Base-by-base conservation (phyloP, 768 basidiomycete species). In the Serpula lacrymans region DNA sequence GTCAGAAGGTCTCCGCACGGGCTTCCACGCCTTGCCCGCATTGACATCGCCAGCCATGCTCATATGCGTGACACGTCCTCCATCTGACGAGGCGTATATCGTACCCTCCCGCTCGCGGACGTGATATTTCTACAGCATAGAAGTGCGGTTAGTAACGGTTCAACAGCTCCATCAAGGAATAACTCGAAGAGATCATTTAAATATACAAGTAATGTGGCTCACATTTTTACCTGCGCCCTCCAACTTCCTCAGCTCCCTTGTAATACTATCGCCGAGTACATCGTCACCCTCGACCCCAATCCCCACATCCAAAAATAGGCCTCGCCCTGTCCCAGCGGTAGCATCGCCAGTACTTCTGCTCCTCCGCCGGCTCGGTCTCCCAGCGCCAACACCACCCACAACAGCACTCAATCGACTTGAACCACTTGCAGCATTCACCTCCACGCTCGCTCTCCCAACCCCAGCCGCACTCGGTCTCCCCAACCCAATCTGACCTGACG, bases 1-100 rank as follows among this genome's bases (percentile, higher is more conserved):
- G 56, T 98, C 93, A 2, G 92, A 95, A 8, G 94, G 92, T 17
- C 92, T 69, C 49, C 90, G 75, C 22, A 97, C 83, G 11, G 82
- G 74, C 56, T 83, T 77, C 95, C 94, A 97, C 4, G 93, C 91
- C 54, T 68, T 65, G 1, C 90, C 89, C 18, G 70, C 64, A 54
- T 92, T 82, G 20, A 94, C 70, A 59, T 95, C 94, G 12, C 92
- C 91, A 28, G 86, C 84, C 18, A 77, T 73, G 34, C 72, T 69
- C 57, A 78, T 69, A 57, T 90, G 88, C 5, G 81, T 74, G 32
- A 91, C 71, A 45, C 78, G 78, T 53, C 90, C 85, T 9, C 65
- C 63, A 21, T 84, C 86, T 7, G 84, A 80, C 16, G 82, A 81
- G 7, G 92, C 91, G 51, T 88, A 88, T 26, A 95, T 89, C 12